phyloP scores from a whole-genome alignment of 805 yeast genomes.

The Wickerhamomyces rabaulensis region DNA sequence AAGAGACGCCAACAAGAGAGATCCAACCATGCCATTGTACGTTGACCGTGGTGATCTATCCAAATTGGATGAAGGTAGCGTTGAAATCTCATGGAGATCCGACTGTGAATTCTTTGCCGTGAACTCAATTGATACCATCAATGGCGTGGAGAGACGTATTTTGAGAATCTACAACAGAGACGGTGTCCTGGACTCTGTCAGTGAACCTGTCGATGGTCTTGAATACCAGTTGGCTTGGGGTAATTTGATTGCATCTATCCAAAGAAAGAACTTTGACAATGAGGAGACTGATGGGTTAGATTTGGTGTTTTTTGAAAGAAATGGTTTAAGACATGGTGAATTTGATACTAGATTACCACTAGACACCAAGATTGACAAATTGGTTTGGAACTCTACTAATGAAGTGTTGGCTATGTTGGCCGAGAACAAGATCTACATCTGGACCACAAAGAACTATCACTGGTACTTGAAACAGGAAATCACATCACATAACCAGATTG shows the following conservation, averaged over 20 bases:
- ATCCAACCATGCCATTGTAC: slow-evolving; percentile 80
- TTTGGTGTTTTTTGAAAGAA: slow-evolving; percentile 82
- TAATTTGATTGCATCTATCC: slow-evolving; percentile 76
- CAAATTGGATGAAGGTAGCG: slow-evolving; percentile 42
- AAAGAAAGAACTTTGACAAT: slow-evolving; percentile 40
- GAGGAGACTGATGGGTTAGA: slow-evolving; percentile 44
- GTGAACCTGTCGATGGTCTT: slow-evolving; percentile 84
- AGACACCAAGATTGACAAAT: slow-evolving; percentile 38
- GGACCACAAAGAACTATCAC: slow-evolving; percentile 91
- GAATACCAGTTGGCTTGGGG: slow-evolving; percentile 85
- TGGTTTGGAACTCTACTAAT: slow-evolving; percentile 79
- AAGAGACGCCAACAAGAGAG: slow-evolving; percentile 62
- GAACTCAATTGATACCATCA: slow-evolving; percentile 45
- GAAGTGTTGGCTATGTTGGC: slow-evolving; percentile 72
- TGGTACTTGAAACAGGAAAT: slow-evolving; percentile 92
- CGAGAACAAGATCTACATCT: slow-evolving; percentile 62
- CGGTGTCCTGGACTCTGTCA: slow-evolving; percentile 72
- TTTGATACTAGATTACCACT: slow-evolving; percentile 64
- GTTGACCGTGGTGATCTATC: slow-evolving; percentile 66
- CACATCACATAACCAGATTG: slow-evolving; percentile 22
- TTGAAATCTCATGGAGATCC: slow-evolving; percentile 85
- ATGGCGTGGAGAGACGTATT: slow-evolving; percentile 54
- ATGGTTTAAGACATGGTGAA: slow-evolving; percentile 88
- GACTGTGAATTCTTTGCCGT: slow-evolving; percentile 83
- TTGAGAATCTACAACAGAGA: slow-evolving; percentile 78